Conservation (phyloP, 2,329 filamentous ascomycete species). For the Venturia asperata region DNA sequence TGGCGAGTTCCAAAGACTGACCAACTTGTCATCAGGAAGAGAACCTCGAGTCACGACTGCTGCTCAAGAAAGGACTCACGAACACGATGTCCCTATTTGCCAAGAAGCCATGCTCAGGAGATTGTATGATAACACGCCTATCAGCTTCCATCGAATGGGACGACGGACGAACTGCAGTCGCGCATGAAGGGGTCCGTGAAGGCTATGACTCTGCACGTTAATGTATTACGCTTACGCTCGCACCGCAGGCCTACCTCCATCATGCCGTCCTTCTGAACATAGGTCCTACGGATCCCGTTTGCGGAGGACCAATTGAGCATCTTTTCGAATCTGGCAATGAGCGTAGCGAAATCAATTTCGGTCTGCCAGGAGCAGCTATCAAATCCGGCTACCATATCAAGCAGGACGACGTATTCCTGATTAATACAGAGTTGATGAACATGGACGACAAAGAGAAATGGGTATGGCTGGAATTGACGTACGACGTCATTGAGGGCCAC, state of each 20-base stretch:
- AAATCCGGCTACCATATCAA: constrained; percentile 17
- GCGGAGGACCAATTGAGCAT: constrained; percentile 2
- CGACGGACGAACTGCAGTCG: constrained; percentile 1
- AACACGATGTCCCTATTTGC: constrained; percentile 9
- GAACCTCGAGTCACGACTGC: constrained; percentile 13
- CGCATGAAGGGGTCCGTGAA: not conserved
- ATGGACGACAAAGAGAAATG: constrained; percentile 18
- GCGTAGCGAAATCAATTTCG: constrained; percentile 4
- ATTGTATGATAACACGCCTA: constrained; percentile 14
- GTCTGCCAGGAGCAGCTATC: not conserved
- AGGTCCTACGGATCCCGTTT: constrained; percentile 13
- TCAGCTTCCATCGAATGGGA: constrained; percentile 7
- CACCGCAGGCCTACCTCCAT: constrained; percentile 8
- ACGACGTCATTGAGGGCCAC: constrained; percentile 5
- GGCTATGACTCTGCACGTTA: not conserved
- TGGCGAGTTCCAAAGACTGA: not conserved
- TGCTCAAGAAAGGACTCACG: not conserved
- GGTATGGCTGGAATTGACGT: constrained; percentile 14
- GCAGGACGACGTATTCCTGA: not conserved
- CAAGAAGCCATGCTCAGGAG: constrained; percentile 12
- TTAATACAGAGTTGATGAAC: constrained; percentile 19
- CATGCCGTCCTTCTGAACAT: constrained; percentile 16
- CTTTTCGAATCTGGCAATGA: constrained; percentile 18
- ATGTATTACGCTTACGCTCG: not conserved
- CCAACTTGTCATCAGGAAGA: constrained; percentile 11